Evolutionary conservation across 2,329 filamentous ascomycete species (phyloP), one percentile per base, ranked within the genome.

Genomic region (Pseudogymnoascus sp.): DNA sequence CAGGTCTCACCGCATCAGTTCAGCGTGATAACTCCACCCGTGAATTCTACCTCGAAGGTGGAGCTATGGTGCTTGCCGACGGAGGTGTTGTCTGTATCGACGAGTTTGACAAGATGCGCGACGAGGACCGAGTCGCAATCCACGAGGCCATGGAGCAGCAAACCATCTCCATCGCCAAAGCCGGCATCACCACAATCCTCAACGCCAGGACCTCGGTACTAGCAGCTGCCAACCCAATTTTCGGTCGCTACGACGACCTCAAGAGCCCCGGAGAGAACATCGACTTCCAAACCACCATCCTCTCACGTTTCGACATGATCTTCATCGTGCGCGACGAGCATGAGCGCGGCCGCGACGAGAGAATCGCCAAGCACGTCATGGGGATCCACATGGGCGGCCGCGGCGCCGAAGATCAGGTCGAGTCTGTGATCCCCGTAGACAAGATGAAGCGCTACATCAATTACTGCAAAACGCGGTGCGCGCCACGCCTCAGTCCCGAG

Each of bases 81-180:
- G 92, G 92, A 2, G 94, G 94, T 67, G 92, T 97, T 0, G 94
- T 97, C 8, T 97, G 94, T 74, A 99, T 99, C 67, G 94, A 99
- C 71, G 94, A 99, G 75, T 99, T 99, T 71, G 94, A 99, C 77
- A 99, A 99, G 79, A 99, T 99, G 94, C 83, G 94, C 63, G 94
- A 99, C 71, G 94, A 99, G 73, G 94, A 99, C 68, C 83, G 94
- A 67, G 94, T 97, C 5, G 94, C 94, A 1, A 99, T 99, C 66
- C 94, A 99, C 79, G 94, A 99, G 81, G 94, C 94, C 61, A 99
- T 99, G 94, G 94, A 99, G 72, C 94, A 99, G 76, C 94, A 99
- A 74, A 99, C 94, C 0, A 99, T 99, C 63, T 97, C 94, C 9
- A 97, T 99, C 67, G 94, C 94, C 64, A 97, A 99, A 76, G 94